These are phyloP conservation scores for Candida railenensis DNA, from an alignment of 805 yeast genomes.

Conservation along the genomic window DNA sequence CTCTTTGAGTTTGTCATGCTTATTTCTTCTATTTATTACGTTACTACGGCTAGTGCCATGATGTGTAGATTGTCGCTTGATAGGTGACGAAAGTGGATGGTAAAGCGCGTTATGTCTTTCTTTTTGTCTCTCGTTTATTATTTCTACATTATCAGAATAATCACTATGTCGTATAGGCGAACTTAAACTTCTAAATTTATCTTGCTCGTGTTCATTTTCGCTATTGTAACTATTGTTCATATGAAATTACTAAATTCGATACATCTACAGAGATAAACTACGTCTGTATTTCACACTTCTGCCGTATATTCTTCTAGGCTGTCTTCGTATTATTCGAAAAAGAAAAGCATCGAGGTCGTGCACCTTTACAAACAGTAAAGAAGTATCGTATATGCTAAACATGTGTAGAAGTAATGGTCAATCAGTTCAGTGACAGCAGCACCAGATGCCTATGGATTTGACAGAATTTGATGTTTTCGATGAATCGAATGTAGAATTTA, in stretches of 20 bases:
- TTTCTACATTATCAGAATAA: conserved; percentile 13
- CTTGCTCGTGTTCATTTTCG: not conserved
- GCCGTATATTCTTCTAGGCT: too few relatives aligned
- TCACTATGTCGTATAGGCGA: conserved; percentile 6
- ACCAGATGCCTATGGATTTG: too few relatives aligned
- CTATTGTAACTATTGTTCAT: not conserved
- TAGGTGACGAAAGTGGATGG: conserved; percentile 17
- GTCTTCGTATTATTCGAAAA: not conserved
- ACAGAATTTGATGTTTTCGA: not conserved
- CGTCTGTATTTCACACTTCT: too few relatives aligned
- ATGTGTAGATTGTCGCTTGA: not conserved
- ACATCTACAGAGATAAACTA: not conserved
- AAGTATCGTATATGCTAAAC: too few relatives aligned
- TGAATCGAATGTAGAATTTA: conserved; percentile 1
- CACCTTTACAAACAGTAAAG: not conserved
- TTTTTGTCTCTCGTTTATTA: conserved; percentile 16
- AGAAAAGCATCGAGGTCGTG: not conserved
- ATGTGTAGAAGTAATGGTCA: too few relatives aligned
- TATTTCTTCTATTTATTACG: conserved; percentile 17
- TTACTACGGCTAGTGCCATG: conserved; percentile 3
- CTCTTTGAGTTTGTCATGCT: conserved; percentile 20
- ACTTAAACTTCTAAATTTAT: conserved; percentile 3
- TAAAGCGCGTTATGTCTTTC: conserved; percentile 13
- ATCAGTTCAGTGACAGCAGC: too few relatives aligned
- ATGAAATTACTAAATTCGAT: not conserved